phyloP scores from a whole-genome alignment of 2,329 filamentous ascomycete species.

The Botryotinia narcissicola region DNA sequence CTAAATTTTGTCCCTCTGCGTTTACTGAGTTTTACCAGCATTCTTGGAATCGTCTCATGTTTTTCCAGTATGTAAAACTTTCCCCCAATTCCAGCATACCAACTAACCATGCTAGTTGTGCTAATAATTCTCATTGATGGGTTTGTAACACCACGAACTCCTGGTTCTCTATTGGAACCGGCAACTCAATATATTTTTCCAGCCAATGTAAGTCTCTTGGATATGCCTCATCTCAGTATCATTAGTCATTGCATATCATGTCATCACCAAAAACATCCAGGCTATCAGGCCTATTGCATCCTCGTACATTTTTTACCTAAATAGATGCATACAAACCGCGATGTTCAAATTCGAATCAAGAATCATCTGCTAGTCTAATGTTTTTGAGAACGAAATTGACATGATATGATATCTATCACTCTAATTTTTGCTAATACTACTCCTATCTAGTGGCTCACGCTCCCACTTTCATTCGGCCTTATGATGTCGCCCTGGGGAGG shows the following conservation, averaged over 20 bases:
- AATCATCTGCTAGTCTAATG: background rate
- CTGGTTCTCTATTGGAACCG: conserved; percentile 80
- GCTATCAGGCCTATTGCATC: background rate
- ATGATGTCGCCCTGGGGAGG: conserved; percentile 81
- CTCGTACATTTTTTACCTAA: background rate
- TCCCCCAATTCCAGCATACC: background rate
- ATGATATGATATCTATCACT: background rate
- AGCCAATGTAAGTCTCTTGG: conserved; percentile 48
- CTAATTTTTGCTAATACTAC: background rate
- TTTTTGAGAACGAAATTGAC: background rate
- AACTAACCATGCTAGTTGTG: conserved; percentile 59
- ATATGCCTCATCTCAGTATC: background rate
- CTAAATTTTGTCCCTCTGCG: conserved; percentile 82
- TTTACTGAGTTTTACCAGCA: conserved; percentile 82
- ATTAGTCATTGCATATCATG: background rate
- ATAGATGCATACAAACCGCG: background rate
- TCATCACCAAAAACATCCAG: background rate
- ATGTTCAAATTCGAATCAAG: too few relatives aligned
- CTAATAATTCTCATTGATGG: conserved; percentile 80
- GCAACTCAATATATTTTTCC: conserved; percentile 80
- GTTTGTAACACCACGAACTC: conserved; percentile 72
- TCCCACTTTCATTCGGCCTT: conserved; percentile 85
- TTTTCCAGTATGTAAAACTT: conserved; percentile 68
- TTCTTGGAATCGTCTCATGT: conserved; percentile 88
- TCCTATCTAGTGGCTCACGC: conserved; percentile 59